Conservation (phyloP, 2,329 filamentous ascomycete species). For the Furcasterigmium sp. region DNA sequence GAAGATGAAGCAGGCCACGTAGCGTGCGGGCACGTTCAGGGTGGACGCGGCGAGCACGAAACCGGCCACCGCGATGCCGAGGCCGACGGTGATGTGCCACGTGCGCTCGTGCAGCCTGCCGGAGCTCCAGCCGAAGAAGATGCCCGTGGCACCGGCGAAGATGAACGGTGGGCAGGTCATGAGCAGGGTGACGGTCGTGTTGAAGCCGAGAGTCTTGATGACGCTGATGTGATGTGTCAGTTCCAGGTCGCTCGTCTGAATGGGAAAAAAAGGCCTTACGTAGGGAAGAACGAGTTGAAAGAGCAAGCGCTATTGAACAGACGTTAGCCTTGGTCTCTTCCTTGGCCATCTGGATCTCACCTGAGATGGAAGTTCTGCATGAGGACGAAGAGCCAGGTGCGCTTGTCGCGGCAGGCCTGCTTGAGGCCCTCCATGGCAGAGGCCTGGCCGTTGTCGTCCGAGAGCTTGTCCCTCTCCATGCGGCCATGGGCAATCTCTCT, state of each 20-base stretch:
- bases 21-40: slow-evolving; percentile 31
- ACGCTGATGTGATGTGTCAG: too few species aligned
- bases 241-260: not conserved
- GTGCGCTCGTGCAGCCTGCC: slow-evolving; percentile 42
- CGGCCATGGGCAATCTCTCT: slow-evolving; percentile 39
- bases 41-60: slow-evolving; percentile 33
- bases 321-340: not conserved
- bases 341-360: not conserved
- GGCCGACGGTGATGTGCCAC: slow-evolving; percentile 42
- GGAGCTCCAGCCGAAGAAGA: slow-evolving; percentile 43
- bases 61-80: slow-evolving; percentile 33
- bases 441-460: slow-evolving; percentile 30
- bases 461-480: slow-evolving; percentile 46
- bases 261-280: slow-evolving; percentile 17
- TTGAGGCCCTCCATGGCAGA: slow-evolving; percentile 42
- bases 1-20: slow-evolving; percentile 36
- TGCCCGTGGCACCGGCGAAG: slow-evolving; percentile 39
- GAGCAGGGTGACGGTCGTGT: slow-evolving; percentile 41
- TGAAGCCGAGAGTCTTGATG: slow-evolving; percentile 43
- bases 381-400: slow-evolving; percentile 46
- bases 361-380: slow-evolving; percentile 52
- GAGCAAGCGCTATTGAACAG: slow-evolving; percentile 31
- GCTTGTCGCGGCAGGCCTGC: slow-evolving; percentile 41
- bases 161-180: slow-evolving; percentile 49
- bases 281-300: slow-evolving; percentile 40